phyloP scores from a whole-genome alignment of 805 yeast species.

The Lachancea kluyveri region DNA sequence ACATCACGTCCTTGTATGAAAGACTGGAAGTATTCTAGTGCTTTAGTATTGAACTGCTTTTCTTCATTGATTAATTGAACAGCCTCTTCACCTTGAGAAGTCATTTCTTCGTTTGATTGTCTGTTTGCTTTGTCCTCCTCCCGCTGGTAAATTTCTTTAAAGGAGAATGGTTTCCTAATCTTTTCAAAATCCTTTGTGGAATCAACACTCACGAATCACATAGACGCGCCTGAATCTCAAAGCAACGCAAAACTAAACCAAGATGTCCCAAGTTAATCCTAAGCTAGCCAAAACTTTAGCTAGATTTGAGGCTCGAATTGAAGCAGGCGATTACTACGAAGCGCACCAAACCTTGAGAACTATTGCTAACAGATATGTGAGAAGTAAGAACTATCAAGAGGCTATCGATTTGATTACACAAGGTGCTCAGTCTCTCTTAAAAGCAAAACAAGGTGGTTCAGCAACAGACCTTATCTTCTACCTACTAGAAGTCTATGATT shows the following conservation, averaged over 20 bases:
- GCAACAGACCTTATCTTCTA: constrained; percentile 73
- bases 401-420: constrained; percentile 71
- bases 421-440: constrained; percentile 62
- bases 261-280: too few species aligned
- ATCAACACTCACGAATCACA: too few species aligned
- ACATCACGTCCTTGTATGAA: constrained; percentile 29
- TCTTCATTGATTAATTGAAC: constrained; percentile 50
- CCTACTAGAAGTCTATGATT: constrained; percentile 62
- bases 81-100: constrained; percentile 22
- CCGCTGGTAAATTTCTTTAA: not conserved
- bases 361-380: constrained; percentile 76
- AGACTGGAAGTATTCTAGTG: constrained; percentile 19
- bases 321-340: constrained; percentile 76
- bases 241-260: too few species aligned
- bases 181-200: too few species aligned
- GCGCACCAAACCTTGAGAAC: constrained; percentile 95
- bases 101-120: not conserved
- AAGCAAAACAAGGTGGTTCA: constrained; percentile 69
- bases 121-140: not conserved
- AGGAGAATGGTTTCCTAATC: constrained; percentile 29
- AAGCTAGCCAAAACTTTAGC: constrained; percentile 55
- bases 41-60: constrained; percentile 37
- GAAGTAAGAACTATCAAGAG: constrained; percentile 55
- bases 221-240: too few species aligned
- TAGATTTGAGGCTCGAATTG: constrained; percentile 63